Base-by-base conservation (phyloP, 345 rosid species). In the Anacardium occidentale region DNA sequence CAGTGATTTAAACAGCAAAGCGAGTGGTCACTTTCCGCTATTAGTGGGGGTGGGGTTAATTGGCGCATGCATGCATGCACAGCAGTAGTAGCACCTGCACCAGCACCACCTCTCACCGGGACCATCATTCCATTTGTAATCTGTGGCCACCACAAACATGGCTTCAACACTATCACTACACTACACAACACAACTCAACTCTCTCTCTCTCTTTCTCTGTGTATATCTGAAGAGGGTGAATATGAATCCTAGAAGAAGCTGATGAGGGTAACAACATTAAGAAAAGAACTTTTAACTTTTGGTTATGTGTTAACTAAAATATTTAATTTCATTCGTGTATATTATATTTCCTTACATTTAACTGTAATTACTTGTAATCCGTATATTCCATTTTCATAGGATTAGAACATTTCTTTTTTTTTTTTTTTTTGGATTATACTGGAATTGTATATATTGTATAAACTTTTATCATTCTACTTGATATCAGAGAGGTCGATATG, bases 21-120 rank as follows among this genome's bases (percentile, higher is more conserved):
- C 71, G 84, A 62, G 64, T 52, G 73, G 88, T 84, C 87, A 78
- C 78, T 87, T 79, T 87, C 88, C 80, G 84, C 75, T 69, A 69
- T 81, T 77, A 81, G 84, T 78, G 76, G 76, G 82, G 77, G 79
- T 37, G 66, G 70, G 60, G 54, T 8, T 45, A 54, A 45, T 24
- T 62, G 66, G 65, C 12, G 76, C 53, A 50, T 50, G 53, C 53
- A 50, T 50, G 6, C 53, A 50, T 47, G 17, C 17, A 47, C 51
- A 47, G n/a, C 53, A 50, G 53, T n/a, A 13, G 53, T 34, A 37
- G 42, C 42, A 37, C 42, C 42, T 4, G 8, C 42, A 37, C 42
- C 42, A 37, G 42, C 42, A 4, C 42, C 42, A 37, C 7, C 53
- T 10, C 75, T 21, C 69, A 71, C 74, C 37, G 80, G 85, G 85